phyloP scores from a whole-genome alignment of 164 flowering plant species.

The Dillenia turbinata region DNA sequence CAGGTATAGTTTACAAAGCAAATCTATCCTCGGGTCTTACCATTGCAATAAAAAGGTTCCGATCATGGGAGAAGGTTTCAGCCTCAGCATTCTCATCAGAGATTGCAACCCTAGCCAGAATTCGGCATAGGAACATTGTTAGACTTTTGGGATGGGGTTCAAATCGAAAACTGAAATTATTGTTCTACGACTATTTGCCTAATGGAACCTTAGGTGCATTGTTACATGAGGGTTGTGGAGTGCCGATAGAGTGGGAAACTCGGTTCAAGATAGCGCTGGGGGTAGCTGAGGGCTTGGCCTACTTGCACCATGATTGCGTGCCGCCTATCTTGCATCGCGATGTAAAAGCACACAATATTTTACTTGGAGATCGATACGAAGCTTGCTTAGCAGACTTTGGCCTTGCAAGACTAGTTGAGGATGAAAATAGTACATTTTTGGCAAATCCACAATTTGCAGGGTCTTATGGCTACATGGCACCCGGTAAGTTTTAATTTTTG shows the following conservation, averaged over 20 bases:
- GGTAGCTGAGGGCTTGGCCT: slow-evolving; percentile 74
- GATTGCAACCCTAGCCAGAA: slow-evolving; percentile 62
- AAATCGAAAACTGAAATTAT: slow-evolving; percentile 48
- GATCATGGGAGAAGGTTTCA: slow-evolving; percentile 50
- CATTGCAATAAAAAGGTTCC: slow-evolving; percentile 63
- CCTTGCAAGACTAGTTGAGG: slow-evolving; percentile 61
- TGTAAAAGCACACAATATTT: slow-evolving; percentile 71
- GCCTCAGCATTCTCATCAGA: slow-evolving; percentile 69
- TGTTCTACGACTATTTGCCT: slow-evolving; percentile 62
- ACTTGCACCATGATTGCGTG: slow-evolving; percentile 78
- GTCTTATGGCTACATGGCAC: slow-evolving; percentile 86
- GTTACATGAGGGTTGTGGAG: slow-evolving; percentile 45
- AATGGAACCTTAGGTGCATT: slow-evolving; percentile 57
- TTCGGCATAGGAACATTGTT: slow-evolving; percentile 77
- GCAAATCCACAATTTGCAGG: slow-evolving; percentile 71
- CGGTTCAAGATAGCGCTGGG: slow-evolving; percentile 71
- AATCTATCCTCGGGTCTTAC: slow-evolving; percentile 35
- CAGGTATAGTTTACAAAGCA: slow-evolving; percentile 50
- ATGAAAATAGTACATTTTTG: slow-evolving; percentile 31
- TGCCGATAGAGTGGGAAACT: slow-evolving; percentile 56
- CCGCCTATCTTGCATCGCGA: slow-evolving; percentile 83
- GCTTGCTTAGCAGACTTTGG: slow-evolving; percentile 82
- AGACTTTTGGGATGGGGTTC: slow-evolving; percentile 70
- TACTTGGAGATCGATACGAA: slow-evolving; percentile 60
- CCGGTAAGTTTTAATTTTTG: slow-evolving; percentile 37